phyloP scores from a whole-genome alignment of 2,329 filamentous ascomycete genomes.

The Clarireedia hainanense region DNA sequence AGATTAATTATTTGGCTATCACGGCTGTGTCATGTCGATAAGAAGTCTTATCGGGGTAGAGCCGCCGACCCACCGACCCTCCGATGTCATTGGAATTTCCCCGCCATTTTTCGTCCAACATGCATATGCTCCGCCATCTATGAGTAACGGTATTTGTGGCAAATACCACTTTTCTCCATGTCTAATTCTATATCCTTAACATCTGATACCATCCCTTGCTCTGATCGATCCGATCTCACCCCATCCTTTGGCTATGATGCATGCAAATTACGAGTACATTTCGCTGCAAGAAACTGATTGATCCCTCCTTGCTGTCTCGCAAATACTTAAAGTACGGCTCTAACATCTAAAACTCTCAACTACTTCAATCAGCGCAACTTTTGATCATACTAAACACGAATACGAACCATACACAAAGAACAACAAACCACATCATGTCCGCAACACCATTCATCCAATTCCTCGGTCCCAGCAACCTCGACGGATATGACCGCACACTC shows the following conservation, averaged over 20 bases:
- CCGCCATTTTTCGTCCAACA: background rate
- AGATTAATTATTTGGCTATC: background rate
- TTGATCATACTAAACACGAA: background rate
- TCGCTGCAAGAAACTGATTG: too few species aligned
- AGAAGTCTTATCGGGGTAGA: constrained; percentile 5
- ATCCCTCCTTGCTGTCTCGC: too few species aligned
- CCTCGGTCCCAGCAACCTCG: constrained; percentile 38
- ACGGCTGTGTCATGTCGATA: background rate
- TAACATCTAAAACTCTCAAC: too few species aligned
- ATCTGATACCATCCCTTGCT: too few species aligned
- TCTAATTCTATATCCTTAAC: too few species aligned
- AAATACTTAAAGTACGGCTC: too few species aligned
- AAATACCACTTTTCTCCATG: too few species aligned
- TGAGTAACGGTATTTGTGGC: background rate
- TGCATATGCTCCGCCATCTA: background rate
- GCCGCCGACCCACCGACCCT: background rate
- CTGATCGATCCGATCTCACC: too few species aligned
- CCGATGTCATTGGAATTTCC: background rate
- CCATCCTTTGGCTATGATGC: too few species aligned
- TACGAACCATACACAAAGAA: background rate
- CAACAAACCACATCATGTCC: background rate
- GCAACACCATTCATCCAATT: constrained; percentile 27
- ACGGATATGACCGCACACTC: constrained; percentile 37
- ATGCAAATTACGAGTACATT: too few species aligned
- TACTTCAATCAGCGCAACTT: background rate